Percentiles rank a stretch among this genome's conserved stretches.
These are phyloP conservation scores for Thielaviopsis punctulata DNA, from an alignment of 2,329 filamentous ascomycete genomes.

Conservation along the genomic window DNA sequence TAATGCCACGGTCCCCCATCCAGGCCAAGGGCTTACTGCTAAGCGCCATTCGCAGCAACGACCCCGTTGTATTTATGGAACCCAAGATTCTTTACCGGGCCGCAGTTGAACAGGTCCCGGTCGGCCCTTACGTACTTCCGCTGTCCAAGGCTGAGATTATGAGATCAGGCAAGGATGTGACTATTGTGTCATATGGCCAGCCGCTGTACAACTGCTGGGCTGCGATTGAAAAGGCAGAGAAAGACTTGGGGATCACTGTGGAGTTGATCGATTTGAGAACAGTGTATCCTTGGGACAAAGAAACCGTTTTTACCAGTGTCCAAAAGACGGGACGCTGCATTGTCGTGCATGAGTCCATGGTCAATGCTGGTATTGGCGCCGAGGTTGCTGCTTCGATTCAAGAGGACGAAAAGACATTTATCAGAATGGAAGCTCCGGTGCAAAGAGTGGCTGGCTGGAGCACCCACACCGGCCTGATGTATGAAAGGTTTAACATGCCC, in stretches of 20 bases:
- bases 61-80: slow-evolving; percentile 86
- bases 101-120: slow-evolving; percentile 78
- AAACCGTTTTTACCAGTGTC: slow-evolving; percentile 65
- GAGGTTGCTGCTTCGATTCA: slow-evolving; percentile 82
- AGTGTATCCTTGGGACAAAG: slow-evolving; percentile 80
- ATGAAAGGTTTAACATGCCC: slow-evolving; percentile 66
- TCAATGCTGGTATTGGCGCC: slow-evolving; percentile 76
- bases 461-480: slow-evolving; percentile 63
- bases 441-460: slow-evolving; percentile 78
- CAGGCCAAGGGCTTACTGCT: slow-evolving; percentile 81
- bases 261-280: slow-evolving; percentile 82
- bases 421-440: slow-evolving; percentile 71
- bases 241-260: slow-evolving; percentile 59
- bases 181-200: slow-evolving; percentile 76
- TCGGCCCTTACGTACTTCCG: slow-evolving; percentile 63
- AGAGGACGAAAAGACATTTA: slow-evolving; percentile 57
- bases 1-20: slow-evolving; percentile 68
- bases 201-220: slow-evolving; percentile 69
- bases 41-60: slow-evolving; percentile 59
- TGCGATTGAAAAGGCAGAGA: slow-evolving; percentile 57
- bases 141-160: slow-evolving; percentile 73
- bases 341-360: slow-evolving; percentile 83
- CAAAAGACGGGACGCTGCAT: slow-evolving; percentile 73
- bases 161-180: slow-evolving; percentile 64
- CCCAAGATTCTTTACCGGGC: slow-evolving; percentile 86